Conservation (phyloP, 345 rosid genomes). For the Citrus cavaleriei region DNA sequence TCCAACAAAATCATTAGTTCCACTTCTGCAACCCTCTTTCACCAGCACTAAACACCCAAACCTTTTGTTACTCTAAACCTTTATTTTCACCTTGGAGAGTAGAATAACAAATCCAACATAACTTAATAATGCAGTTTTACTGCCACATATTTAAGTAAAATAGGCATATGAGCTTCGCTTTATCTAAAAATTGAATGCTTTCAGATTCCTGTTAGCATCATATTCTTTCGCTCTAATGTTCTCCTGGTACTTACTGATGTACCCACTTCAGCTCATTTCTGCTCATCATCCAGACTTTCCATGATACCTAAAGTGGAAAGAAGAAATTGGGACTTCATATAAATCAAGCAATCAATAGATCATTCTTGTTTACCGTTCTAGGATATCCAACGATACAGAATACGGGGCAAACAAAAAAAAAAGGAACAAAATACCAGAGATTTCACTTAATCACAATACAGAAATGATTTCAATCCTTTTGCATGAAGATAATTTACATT, state of each 20-base stretch:
- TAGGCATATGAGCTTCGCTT: background rate
- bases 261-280: background rate
- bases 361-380: background rate
- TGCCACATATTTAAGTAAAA: background rate
- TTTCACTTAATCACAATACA: conserved; percentile 12
- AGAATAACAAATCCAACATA: background rate
- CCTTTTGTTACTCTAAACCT: background rate
- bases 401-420: conserved; percentile 2
- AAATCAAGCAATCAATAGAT: background rate
- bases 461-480: conserved; percentile 11
- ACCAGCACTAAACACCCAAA: background rate
- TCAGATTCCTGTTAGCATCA: background rate
- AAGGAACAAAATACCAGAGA: background rate
- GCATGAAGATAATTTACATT: conserved; percentile 16
- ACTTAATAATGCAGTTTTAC: background rate
- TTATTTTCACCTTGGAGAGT: background rate
- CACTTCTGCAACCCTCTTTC: background rate
- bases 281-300: background rate
- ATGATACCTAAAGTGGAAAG: background rate
- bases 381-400: conserved; percentile 1
- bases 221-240: background rate
- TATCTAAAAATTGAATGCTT: background rate
- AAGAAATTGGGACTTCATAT: background rate
- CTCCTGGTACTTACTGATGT: background rate
- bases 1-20: background rate